A percentile compares a stretch with the other conserved stretches of the same genome.
Conservation (phyloP, 805 yeast species). For the Zygosaccharomyces siamensis region DNA sequence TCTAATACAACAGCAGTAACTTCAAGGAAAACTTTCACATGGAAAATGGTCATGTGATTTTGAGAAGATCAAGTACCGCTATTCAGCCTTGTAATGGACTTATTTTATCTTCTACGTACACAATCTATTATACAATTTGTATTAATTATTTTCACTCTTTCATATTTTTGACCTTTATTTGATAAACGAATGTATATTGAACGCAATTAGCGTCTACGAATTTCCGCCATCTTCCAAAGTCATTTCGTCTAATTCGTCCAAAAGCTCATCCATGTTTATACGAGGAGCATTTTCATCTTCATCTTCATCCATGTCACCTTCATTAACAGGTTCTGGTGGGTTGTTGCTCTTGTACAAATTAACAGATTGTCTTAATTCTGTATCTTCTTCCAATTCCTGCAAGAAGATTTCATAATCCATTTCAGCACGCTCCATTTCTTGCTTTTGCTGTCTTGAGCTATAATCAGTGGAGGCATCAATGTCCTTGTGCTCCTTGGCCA, state of each 20-base stretch:
- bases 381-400: constrained; percentile 96
- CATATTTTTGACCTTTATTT: not conserved
- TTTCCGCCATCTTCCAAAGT: constrained; percentile 54
- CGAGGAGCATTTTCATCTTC: constrained; percentile 83
- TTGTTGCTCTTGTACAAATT: constrained; percentile 72
- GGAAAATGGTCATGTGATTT: not conserved
- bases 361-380: constrained; percentile 84
- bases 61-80: not conserved
- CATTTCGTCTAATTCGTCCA: constrained; percentile 94
- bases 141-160: not conserved
- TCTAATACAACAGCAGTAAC: not conserved
- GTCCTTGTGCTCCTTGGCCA: constrained; percentile 94
- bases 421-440: constrained; percentile 88
- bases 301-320: constrained; percentile 44
- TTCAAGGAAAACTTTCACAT: not conserved
- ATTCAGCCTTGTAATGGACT: not conserved
- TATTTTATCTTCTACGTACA: too few relatives aligned
- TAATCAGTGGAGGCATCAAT: constrained; percentile 65
- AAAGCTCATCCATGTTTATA: constrained; percentile 83
- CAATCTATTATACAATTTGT: not conserved
- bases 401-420: constrained; percentile 92
- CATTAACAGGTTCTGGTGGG: constrained; percentile 20
- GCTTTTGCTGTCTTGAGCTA: constrained; percentile 68
- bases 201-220: constrained; percentile 9
- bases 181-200: not conserved